Conservation (phyloP, 2,329 filamentous ascomycete species). For the Penicillium sp. region DNA sequence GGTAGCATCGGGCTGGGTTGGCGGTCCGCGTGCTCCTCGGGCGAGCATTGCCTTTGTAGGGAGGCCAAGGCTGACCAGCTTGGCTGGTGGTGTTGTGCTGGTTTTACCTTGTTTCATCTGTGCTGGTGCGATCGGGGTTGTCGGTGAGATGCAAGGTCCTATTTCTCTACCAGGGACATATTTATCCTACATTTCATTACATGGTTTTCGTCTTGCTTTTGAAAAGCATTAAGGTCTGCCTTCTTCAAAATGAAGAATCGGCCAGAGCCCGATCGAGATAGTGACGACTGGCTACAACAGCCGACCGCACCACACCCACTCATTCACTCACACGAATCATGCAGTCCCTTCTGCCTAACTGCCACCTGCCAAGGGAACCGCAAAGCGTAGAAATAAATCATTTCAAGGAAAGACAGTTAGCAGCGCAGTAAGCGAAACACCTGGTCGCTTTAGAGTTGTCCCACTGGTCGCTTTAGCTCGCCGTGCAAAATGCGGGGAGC, state of each 20-base stretch:
- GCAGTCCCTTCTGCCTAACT: background rate
- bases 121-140: background rate
- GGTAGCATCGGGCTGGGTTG: constrained; percentile 27
- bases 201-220: no score
- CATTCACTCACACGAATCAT: background rate
- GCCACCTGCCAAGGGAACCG: background rate
- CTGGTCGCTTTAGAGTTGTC: constrained; percentile 24
- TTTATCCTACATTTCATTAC: no score
- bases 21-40: constrained; percentile 10
- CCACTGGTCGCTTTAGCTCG: constrained; percentile 14
- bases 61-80: background rate
- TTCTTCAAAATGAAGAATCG: no score
- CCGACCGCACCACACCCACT: no score
- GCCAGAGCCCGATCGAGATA: no score
- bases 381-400: background rate
- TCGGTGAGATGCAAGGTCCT: background rate
- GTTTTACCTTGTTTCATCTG: background rate
- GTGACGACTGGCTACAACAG: no score
- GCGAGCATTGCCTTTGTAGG: constrained; percentile 12
- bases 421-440: background rate
- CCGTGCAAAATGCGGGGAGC: constrained; percentile 30
- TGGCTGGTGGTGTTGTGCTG: background rate
- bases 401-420: background rate
- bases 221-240: no score
- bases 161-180: no score